A percentile compares a stretch with the other conserved stretches of the same genome.
phyloP scores from a whole-genome alignment of 139 green algal species.

The Chlorella sp. region DNA sequence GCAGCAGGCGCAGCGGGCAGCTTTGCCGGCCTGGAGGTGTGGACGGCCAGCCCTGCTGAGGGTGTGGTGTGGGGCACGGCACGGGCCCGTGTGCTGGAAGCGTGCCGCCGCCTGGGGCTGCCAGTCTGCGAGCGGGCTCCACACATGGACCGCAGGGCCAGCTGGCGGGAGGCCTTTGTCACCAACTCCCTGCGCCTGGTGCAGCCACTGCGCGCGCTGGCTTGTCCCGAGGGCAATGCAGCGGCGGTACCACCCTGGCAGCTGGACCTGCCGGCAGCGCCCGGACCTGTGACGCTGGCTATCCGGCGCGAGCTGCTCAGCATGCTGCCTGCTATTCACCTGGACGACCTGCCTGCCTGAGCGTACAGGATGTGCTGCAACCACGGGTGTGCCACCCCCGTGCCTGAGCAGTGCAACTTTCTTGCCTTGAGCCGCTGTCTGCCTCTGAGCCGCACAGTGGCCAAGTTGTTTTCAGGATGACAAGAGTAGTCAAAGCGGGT shows the following conservation, averaged over 20 bases:
- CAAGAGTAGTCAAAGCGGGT: too few relatives aligned
- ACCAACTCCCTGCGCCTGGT: constrained; percentile 50
- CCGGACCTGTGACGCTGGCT: constrained; percentile 23
- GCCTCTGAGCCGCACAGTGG: too few relatives aligned
- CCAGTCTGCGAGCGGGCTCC: constrained; percentile 35
- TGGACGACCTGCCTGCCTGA: background rate
- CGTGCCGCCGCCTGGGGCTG: constrained; percentile 38
- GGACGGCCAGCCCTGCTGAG: constrained; percentile 17
- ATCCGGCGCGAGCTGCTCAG: background rate
- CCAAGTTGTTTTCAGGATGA: too few relatives aligned
- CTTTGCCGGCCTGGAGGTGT: background rate
- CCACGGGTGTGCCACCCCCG: too few relatives aligned
- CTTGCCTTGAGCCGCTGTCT: too few relatives aligned
- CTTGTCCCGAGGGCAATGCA: constrained; percentile 19
- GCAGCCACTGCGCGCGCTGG: constrained; percentile 27
- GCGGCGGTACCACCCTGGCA: background rate
- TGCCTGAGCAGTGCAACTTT: too few relatives aligned
- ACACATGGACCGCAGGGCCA: background rate
- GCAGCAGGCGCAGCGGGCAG: background rate
- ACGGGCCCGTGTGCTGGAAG: constrained; percentile 46
- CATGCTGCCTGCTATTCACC: background rate
- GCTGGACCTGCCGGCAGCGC: background rate
- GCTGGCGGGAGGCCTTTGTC: constrained; percentile 65
- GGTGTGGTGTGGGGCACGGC: constrained; percentile 51
- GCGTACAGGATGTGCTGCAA: background rate